Base-by-base conservation (phyloP, 169 alveolate genomes). In the Amoebophrya sp. region DNA sequence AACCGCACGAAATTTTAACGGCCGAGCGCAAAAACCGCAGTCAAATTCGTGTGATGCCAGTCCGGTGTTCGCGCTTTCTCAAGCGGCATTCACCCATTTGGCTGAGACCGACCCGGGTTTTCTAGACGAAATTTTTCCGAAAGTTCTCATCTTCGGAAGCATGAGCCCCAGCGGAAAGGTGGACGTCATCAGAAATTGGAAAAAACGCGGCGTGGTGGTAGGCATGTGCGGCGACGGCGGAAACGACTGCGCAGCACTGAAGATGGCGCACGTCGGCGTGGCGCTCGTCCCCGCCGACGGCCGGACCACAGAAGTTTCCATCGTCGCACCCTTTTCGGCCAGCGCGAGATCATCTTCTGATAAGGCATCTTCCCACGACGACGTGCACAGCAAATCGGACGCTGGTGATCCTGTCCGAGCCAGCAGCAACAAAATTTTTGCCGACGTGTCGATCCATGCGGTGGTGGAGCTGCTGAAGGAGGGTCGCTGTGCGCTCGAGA, bases 401-500 rank as follows among this genome's bases (percentile, higher is more conserved):
- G 54, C 23, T 7, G 54, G 54, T 41, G 54, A 12, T 7, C 54
- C 54, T 12, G 54, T 41, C 54, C 23, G 54, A 41, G 12, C 54
- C 2, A 41, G 54, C 2, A 41, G 54, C 54, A 41, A 41, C 54
- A 41, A n/a, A n/a, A n/a, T n/a, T n/a, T n/a, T n/a, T 12, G 54
- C 54, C 12, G 54, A 7, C 35, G 83, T 66, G 2, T 66, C 83
- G 32, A 66, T 66, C 35, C 83, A 66, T 25, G 12, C 83, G 29
- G 83, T 66, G 1, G 91, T n/a, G 0, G 40, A 53, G 55, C 2
- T 92, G 88, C 94, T 96, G 96, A 38, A 92, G 41, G 97, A 96
- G 92, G 98, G 98, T 29, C 93, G 97, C 89, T 96, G 97, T 39
- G 93, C 97, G 92, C 94, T 96, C 94, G 96, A 95, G 29, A 96